Percentiles rank a stretch among this genome's conserved stretches.
These are phyloP conservation scores for Aspergillus cavernicola DNA, from an alignment of 495 filamentous ascomycete genomes.

Conservation along the genomic window DNA sequence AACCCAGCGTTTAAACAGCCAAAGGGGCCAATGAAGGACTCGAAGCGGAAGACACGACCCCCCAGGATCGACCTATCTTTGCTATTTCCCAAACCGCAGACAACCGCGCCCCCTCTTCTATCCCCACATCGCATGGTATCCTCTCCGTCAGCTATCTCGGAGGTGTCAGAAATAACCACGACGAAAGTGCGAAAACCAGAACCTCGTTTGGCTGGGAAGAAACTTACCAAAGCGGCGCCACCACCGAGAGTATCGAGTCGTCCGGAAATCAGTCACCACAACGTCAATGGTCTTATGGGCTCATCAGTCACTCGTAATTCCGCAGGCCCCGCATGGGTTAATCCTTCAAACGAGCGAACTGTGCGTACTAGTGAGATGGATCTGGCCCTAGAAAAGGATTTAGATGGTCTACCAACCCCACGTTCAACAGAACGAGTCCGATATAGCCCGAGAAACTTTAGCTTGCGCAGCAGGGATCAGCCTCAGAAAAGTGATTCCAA, in stretches of 20 bases:
- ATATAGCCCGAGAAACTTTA: constrained; percentile 11
- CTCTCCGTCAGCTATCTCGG: constrained; percentile 43
- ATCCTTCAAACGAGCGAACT: constrained; percentile 30
- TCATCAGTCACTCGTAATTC: constrained; percentile 22
- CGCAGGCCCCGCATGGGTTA: constrained; percentile 23
- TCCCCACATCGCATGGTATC: constrained; percentile 44
- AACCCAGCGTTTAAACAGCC: constrained; percentile 24
- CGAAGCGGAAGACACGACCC: constrained; percentile 41
- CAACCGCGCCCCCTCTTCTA: constrained; percentile 30
- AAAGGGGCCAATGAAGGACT: constrained; percentile 29
- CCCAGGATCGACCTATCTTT: constrained; percentile 43
- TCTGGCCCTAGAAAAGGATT: constrained; percentile 32
- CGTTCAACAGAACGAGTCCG: constrained; percentile 3
- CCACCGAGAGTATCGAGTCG: constrained; percentile 5
- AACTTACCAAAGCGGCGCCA: constrained; percentile 29
- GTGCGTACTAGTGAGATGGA: constrained; percentile 41
- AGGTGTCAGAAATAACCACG: constrained; percentile 27
- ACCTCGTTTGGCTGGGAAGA: constrained; percentile 15
- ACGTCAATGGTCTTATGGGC: constrained; percentile 5
- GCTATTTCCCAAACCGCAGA: constrained; percentile 44
- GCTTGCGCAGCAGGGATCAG: constrained; percentile 25
- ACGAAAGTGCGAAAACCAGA: constrained; percentile 16
- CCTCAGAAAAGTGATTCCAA: constrained; percentile 19
- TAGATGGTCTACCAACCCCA: constrained; percentile 17
- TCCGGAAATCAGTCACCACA: neutral